A percentile compares a stretch with the other conserved stretches of the same genome.
phyloP scores from a whole-genome alignment of 2,329 filamentous ascomycete species.

The Eurotiales sp. region DNA sequence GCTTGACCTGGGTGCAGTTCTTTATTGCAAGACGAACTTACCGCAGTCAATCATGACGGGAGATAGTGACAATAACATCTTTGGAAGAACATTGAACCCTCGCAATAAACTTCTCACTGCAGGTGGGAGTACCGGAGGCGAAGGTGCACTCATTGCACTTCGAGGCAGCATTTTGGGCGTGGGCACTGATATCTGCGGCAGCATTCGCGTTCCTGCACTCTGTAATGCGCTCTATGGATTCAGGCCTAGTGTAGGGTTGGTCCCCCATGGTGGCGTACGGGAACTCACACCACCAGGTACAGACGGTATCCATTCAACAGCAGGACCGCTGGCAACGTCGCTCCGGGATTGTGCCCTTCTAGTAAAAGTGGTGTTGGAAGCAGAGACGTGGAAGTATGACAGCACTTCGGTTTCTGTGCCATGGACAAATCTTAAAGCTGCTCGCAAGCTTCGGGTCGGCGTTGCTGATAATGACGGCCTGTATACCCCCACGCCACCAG shows the following conservation, averaged over 20 bases:
- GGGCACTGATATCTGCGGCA: constrained; percentile 30
- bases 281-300: constrained; percentile 27
- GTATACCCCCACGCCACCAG: constrained; percentile 6
- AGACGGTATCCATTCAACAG: constrained; percentile 28
- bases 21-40: constrained; percentile 56
- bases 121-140: constrained; percentile 31
- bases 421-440: constrained; percentile 34
- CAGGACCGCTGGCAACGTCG: constrained; percentile 31
- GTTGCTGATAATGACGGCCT: constrained; percentile 9
- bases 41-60: constrained; percentile 60
- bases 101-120: constrained; percentile 25
- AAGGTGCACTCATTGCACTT: constrained; percentile 33
- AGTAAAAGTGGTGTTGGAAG: constrained; percentile 22
- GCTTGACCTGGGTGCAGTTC: constrained; percentile 42
- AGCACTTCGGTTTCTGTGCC: background rate
- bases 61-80: constrained; percentile 36
- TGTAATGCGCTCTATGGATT: constrained; percentile 34
- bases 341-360: constrained; percentile 30
- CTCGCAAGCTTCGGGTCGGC: constrained; percentile 16
- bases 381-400: constrained; percentile 10
- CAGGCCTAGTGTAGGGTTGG: constrained; percentile 30
- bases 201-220: constrained; percentile 35
- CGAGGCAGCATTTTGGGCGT: constrained; percentile 30
- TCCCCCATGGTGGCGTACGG: constrained; percentile 23
- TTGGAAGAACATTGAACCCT: constrained; percentile 22